Conservation (phyloP, 108 stramenopile species). For the Cylindrotheca fusiformis region DNA sequence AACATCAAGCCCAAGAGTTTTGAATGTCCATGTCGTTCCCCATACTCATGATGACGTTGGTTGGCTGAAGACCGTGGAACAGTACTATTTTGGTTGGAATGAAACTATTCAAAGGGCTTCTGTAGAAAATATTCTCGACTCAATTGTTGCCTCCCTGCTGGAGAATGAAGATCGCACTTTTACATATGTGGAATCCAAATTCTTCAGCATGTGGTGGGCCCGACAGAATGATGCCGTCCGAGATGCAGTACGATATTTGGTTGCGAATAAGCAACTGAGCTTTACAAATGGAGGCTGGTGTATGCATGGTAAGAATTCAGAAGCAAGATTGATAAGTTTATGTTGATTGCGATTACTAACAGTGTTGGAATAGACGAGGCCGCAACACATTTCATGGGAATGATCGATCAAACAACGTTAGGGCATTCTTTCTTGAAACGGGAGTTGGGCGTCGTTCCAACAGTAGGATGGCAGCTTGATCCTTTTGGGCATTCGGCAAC, state of each 20-base stretch:
- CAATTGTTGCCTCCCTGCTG: conserved; percentile 64
- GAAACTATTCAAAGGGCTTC: conserved; percentile 77
- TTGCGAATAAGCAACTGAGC: conserved; percentile 65
- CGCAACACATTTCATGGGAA: conserved; percentile 83
- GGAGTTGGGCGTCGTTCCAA: conserved; percentile 81
- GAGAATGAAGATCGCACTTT: conserved; percentile 84
- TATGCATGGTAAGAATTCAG: conserved; percentile 77
- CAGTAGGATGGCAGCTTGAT: conserved; percentile 94
- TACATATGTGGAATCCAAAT: conserved; percentile 91
- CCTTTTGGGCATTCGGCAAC: conserved; percentile 95
- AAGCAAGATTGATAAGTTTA: not conserved
- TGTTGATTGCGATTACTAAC: no score
- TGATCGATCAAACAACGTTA: conserved; percentile 95
- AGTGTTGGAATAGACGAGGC: conserved; percentile 68
- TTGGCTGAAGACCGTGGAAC: conserved; percentile 95
- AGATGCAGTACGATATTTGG: conserved; percentile 52
- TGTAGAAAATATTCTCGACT: conserved; percentile 83
- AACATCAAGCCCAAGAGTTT: not conserved
- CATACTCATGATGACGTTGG: conserved; percentile 94
- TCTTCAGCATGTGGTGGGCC: conserved; percentile 93
- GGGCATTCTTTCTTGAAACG: conserved; percentile 81
- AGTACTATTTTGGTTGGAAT: conserved; percentile 87
- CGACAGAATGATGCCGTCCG: conserved; percentile 51
- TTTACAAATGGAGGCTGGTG: conserved; percentile 98
- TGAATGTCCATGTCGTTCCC: conserved; percentile 88